Evolutionary conservation across 2,329 filamentous ascomycete species (phyloP).

Genomic region (Colletotrichum lini): DNA sequence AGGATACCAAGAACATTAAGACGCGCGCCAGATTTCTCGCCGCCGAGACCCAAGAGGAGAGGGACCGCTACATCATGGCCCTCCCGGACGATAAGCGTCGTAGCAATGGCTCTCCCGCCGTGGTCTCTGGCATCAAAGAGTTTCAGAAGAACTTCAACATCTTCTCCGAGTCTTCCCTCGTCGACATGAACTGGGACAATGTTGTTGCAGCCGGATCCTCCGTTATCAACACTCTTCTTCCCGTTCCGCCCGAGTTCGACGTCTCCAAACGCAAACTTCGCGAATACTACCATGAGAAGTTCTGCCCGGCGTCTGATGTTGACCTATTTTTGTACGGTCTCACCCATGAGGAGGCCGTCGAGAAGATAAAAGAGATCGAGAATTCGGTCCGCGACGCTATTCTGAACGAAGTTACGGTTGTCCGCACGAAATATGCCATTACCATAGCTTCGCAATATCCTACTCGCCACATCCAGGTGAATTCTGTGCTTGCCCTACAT

Average conservation of each 20-base stretch:
- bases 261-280: conserved; percentile 74
- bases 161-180: conserved; percentile 84
- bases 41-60: conserved; percentile 71
- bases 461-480: conserved; percentile 80
- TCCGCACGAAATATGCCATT: conserved; percentile 89
- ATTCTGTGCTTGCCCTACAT: conserved; percentile 1
- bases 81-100: conserved; percentile 74
- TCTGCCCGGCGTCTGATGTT: conserved; percentile 88
- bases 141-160: conserved; percentile 86
- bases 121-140: conserved; percentile 76
- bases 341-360: conserved; percentile 80
- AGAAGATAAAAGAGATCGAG: conserved; percentile 90
- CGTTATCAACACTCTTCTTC: conserved; percentile 83
- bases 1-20: conserved; percentile 69
- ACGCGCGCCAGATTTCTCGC: conserved; percentile 73
- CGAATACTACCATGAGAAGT: conserved; percentile 85
- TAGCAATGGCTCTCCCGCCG: conserved; percentile 73
- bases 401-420: conserved; percentile 85
- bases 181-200: conserved; percentile 85
- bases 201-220: conserved; percentile 86
- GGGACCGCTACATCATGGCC: conserved; percentile 78
- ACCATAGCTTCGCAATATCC: conserved; percentile 90
- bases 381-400: conserved; percentile 81
- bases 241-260: conserved; percentile 74
- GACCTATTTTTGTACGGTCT: conserved; percentile 89